Evolutionary conservation across 2,329 filamentous ascomycete species (phyloP).

Genomic region (Microthyrium microscopicum): DNA sequence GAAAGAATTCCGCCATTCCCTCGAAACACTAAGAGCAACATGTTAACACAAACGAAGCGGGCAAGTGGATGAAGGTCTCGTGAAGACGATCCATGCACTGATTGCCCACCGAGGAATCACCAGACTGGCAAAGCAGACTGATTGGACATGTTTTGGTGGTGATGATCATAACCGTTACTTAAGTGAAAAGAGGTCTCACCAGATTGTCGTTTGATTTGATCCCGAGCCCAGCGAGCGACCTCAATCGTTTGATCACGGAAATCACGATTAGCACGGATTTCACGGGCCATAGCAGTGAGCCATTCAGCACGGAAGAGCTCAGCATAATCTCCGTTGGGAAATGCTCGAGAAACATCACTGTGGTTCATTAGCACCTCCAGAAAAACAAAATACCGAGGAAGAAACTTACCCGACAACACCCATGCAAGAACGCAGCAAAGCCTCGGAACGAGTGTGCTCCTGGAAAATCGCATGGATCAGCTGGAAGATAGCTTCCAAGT

Average conservation of each 20-base stretch:
- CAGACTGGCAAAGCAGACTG: no score
- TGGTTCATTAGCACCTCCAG: slow-evolving; percentile 19
- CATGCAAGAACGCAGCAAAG: slow-evolving; percentile 85
- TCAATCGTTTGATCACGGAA: slow-evolving; percentile 74
- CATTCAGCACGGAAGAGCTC: slow-evolving; percentile 81
- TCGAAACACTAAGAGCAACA: no score
- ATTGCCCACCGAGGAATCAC: no score
- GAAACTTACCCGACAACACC: slow-evolving; percentile 77
- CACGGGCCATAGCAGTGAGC: slow-evolving; percentile 78
- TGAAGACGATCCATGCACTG: no score
- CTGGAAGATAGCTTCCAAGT: slow-evolving; percentile 72
- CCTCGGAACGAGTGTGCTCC: slow-evolving; percentile 80
- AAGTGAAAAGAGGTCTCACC: no score
- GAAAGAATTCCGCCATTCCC: no score
- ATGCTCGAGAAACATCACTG: slow-evolving; percentile 86
- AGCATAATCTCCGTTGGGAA: slow-evolving; percentile 74
- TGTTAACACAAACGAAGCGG: no score
- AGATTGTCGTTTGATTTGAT: slow-evolving; percentile 88
- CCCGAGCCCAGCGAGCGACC: slow-evolving; percentile 90
- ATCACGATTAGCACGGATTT: slow-evolving; percentile 78
- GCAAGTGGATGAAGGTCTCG: no score
- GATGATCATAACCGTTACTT: no score
- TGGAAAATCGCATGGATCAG: slow-evolving; percentile 65
- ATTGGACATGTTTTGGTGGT: no score
- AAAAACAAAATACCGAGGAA: slow-evolving; percentile 4